phyloP scores from a whole-genome alignment of 495 filamentous ascomycete species.

The Neurospora sp. region DNA sequence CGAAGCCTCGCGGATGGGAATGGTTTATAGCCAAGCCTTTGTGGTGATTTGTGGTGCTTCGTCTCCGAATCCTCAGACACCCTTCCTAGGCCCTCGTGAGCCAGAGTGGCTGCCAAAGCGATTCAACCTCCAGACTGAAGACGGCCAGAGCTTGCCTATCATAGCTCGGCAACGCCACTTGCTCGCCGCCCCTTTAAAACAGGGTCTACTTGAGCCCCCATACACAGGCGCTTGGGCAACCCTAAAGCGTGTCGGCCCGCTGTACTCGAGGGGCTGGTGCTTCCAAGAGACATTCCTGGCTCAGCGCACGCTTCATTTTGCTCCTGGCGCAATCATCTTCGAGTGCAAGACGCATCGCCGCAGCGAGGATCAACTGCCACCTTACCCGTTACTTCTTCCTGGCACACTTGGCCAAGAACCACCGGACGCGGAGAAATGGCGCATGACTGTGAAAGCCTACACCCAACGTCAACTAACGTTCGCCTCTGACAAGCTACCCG shows the following conservation, averaged over 20 bases:
- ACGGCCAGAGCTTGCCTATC: neutral
- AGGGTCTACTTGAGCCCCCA: neutral
- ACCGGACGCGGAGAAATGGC: conserved; percentile 1
- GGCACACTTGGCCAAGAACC: neutral
- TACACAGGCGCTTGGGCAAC: neutral
- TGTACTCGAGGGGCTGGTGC: neutral
- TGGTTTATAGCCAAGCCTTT: conserved; percentile 19
- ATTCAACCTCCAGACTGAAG: neutral
- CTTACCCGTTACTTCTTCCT: neutral
- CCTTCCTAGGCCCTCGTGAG: neutral
- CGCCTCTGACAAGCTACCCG: conserved; percentile 42
- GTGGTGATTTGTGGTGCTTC: conserved; percentile 2
- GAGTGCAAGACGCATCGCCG: neutral
- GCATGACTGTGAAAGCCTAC: neutral
- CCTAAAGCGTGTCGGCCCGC: neutral
- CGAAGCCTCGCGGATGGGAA: conserved; percentile 12
- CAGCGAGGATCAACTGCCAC: neutral
- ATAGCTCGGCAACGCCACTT: neutral
- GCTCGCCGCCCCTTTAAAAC: neutral
- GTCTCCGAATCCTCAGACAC: neutral
- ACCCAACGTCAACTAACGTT: conserved; percentile 15
- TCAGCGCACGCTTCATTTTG: neutral
- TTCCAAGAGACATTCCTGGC: neutral
- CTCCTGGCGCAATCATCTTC: neutral
- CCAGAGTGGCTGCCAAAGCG: neutral